Evolutionary conservation across 2,329 filamentous ascomycete species (phyloP), one percentile per base, ranked within the genome.

Genomic region (Neocucurbitaria cava): DNA sequence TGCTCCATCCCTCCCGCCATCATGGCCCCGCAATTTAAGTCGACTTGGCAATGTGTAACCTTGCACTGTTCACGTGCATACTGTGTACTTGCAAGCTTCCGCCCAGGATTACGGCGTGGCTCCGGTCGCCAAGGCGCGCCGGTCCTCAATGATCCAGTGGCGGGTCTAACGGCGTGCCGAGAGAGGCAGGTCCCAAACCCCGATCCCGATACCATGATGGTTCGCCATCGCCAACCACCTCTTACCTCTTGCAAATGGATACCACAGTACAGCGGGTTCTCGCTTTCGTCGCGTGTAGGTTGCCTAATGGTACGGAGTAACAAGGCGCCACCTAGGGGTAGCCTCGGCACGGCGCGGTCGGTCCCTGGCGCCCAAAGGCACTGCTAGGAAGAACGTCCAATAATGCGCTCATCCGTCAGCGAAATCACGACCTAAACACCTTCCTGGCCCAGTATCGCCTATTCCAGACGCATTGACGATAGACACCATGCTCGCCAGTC

Each of bases 101-200:
- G 55, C 54, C n/a, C 58, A 28, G 56, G 47, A 60, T 53, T 58
- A 51, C n/a, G n/a, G n/a, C n/a, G 58, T 58, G 56, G 63, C 59
- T 49, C 28, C 26, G 4, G 8, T 21, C 18, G 54, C 49, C 46
- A 51, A 56, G 49, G 10, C 20, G 21, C 42, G 40, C 49, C 40
- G 4, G 44, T 44, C 44, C 5, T 17, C 13, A n/a, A 39, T 6
- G n/a, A 31, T 35, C 21, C 23, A 18, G 48, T 52, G 50, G 56
- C 54, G 51, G 53, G 45, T 54, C 46, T 26, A 59, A 56, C 55
- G 52, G 47, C 53, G 51, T 42, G 23, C 56, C 56, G 43, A 49
- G 43, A 59, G 5, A 56, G 61, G 61, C 58, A 63, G 61, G 58
- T 63, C 47, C 43, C 26, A 51, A 36, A 31, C 42, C 24, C 13